phyloP scores from a whole-genome alignment of 257 asterid species.

The Capsicum rhomboideum region DNA sequence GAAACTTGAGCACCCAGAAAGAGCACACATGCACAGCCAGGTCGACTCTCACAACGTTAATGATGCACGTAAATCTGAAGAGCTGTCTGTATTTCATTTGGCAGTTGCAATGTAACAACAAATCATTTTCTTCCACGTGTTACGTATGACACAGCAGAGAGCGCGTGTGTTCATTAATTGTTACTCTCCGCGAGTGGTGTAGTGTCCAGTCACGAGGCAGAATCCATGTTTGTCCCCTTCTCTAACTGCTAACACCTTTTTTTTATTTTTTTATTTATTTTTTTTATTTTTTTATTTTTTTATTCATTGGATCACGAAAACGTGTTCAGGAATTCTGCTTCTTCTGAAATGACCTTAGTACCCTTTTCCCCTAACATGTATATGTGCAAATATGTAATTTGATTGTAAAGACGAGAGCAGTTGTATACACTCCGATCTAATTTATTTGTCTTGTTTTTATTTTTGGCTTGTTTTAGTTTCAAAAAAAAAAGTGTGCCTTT shows the following conservation, averaged over 20 bases:
- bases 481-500: too few species aligned
- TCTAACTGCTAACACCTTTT: background rate
- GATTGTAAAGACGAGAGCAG: too few species aligned
- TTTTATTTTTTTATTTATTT: background rate
- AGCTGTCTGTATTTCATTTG: background rate
- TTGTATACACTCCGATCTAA: too few species aligned
- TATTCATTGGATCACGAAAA: background rate
- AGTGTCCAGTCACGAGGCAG: background rate
- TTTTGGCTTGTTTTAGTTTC: too few species aligned
- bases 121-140: background rate
- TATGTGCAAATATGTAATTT: background rate
- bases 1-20: too few species aligned
- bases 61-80: background rate
- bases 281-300: background rate
- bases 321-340: background rate
- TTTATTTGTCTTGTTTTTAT: too few species aligned
- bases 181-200: background rate
- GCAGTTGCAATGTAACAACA: background rate
- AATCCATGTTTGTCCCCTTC: background rate
- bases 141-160: background rate
- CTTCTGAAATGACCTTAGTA: background rate
- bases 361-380: background rate
- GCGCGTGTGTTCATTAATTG: background rate
- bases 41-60: too few species aligned
- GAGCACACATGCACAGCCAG: too few species aligned